Evolutionary conservation across 2,329 filamentous ascomycete species (phyloP), one percentile per base, ranked within the genome.

Genomic region (Epichloe aotearoae): DNA sequence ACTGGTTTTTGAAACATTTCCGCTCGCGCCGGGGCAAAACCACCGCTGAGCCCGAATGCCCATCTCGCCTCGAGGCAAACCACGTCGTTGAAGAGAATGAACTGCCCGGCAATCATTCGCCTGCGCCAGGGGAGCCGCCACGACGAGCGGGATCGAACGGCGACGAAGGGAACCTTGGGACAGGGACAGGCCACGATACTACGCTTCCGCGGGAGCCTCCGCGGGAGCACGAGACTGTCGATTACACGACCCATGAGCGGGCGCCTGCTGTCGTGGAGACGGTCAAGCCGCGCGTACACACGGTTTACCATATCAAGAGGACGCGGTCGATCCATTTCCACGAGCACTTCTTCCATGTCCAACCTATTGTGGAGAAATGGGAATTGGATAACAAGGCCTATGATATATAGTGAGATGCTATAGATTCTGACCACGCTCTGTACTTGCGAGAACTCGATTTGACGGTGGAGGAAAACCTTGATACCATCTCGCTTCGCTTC

Each of bases 271-370:
- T 53, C 3, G 34, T 50, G 19, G 48, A 53, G 34, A 17, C 11
- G 23, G 12, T 50, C 4, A 10, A 38, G 7, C 49, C 17, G 19
- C 51, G 42, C 12, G 49, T 47, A 1, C 51, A 53, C 20, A 53
- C 48, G 2, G 46, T 53, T 5, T 53, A 50, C 19, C 6, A 48
- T 10, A 44, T 41, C 4, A 38, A 7, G 20, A 44, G 38, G 12
- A 50, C 49, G 5, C 43, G 48, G 2, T 53, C 51, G 10, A 48
- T 48, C n/a, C 51, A 53, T 40, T 26, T 40, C 1, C 51, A 53
- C 26, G 48, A 53, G 17, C 51, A 53, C 8, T 42, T 20, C 14
- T 38, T 33, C 4, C 39, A 48, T 11, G 36, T 50, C 14, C 51
- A 53, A 20, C 51, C 51, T 4, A 46, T 50, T 12, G 14, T 47